phyloP scores from a whole-genome alignment of 2,329 filamentous ascomycete species.

The Aspergillus sp. region DNA sequence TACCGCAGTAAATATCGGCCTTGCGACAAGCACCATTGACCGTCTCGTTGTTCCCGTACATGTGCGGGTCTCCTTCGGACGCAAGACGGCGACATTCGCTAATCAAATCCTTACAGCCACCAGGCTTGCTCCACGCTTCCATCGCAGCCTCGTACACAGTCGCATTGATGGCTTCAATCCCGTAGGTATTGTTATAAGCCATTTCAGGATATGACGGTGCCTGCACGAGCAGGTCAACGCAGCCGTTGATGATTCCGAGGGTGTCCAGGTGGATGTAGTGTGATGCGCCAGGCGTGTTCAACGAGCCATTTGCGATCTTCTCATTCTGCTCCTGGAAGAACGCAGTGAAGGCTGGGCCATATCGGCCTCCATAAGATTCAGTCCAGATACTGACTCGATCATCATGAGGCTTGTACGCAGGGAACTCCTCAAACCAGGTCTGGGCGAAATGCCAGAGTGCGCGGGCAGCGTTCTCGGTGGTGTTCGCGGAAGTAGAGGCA shows the following conservation, averaged over 20 bases:
- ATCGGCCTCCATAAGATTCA: conserved; percentile 52
- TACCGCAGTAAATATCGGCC: conserved; percentile 52
- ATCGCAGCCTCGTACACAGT: conserved; percentile 53
- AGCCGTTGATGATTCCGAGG: conserved; percentile 61
- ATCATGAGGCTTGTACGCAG: conserved; percentile 63
- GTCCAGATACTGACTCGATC: conserved; percentile 53
- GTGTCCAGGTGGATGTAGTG: conserved; percentile 55
- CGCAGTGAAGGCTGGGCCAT: conserved; percentile 46
- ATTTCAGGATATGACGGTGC: conserved; percentile 55
- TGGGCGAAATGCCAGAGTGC: conserved; percentile 65
- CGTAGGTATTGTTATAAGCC: conserved; percentile 64
- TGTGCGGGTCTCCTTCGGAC: conserved; percentile 54
- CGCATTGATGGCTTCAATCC: conserved; percentile 56
- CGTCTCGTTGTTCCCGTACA: conserved; percentile 50
- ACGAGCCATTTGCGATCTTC: conserved; percentile 40
- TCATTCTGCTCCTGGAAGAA: conserved; percentile 50
- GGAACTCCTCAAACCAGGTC: conserved; percentile 67
- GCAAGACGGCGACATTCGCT: conserved; percentile 55
- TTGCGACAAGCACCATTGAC: conserved; percentile 51
- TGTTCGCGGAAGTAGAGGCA: conserved; percentile 51
- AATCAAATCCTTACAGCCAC: conserved; percentile 61
- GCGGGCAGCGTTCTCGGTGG: conserved; percentile 58
- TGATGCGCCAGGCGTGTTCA: conserved; percentile 31
- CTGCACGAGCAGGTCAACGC: conserved; percentile 57
- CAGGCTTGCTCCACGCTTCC: conserved; percentile 48